These are phyloP conservation scores for Calonectria leucothoes DNA, from an alignment of 2,329 filamentous ascomycete species.

Conservation along the genomic window DNA sequence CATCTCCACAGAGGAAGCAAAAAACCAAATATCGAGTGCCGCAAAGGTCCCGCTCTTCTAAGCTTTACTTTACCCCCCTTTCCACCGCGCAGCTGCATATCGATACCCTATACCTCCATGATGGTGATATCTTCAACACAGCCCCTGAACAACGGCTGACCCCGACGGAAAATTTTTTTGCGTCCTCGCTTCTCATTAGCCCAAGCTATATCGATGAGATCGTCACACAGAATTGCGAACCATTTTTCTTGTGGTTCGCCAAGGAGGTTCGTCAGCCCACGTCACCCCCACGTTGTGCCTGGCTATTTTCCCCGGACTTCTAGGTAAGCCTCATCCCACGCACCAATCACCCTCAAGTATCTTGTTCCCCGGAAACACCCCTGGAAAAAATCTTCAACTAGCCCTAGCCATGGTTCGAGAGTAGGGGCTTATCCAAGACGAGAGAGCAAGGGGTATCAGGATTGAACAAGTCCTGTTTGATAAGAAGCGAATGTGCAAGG, in stretches of 20 bases:
- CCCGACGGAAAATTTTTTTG: background rate
- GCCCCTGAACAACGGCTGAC: background rate
- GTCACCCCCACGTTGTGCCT: slow-evolving; percentile 17
- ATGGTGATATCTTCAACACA: background rate
- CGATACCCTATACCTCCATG: background rate
- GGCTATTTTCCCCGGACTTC: slow-evolving; percentile 20
- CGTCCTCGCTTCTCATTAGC: background rate
- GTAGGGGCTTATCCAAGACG: slow-evolving; percentile 11
- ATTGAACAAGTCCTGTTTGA: slow-evolving; percentile 29
- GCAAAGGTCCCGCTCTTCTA: background rate
- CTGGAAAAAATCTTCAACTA: slow-evolving; percentile 12
- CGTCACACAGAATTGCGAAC: slow-evolving; percentile 10
- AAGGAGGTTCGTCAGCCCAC: slow-evolving; percentile 3
- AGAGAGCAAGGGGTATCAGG: slow-evolving; percentile 3
- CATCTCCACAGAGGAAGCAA: background rate
- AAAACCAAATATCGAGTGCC: background rate
- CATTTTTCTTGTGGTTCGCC: slow-evolving; percentile 14
- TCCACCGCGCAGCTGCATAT: background rate
- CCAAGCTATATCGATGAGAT: background rate
- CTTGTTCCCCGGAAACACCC: slow-evolving; percentile 6
- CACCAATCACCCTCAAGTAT: slow-evolving; percentile 20
- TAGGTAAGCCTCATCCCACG: background rate
- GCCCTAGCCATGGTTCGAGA: background rate
- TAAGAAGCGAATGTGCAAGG: slow-evolving; percentile 27
- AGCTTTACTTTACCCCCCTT: background rate